phyloP scores from a whole-genome alignment of 2,329 filamentous ascomycete genomes.

The Ramularia endophylla region DNA sequence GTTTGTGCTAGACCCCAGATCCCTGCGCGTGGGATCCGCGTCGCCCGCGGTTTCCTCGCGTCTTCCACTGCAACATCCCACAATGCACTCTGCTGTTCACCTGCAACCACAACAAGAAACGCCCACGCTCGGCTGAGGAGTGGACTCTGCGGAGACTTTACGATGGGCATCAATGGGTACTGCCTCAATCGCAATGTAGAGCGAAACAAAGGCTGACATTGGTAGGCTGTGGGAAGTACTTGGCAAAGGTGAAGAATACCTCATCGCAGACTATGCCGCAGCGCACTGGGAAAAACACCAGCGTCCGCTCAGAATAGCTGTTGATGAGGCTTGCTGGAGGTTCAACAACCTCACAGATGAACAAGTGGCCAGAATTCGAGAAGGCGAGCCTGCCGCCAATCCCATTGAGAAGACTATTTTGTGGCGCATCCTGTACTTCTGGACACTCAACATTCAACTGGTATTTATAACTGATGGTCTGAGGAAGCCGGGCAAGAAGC shows the following conservation, averaged over 20 bases:
- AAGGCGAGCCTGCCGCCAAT: constrained; percentile 34
- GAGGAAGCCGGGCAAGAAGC: constrained; percentile 29
- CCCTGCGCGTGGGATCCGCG: too few relatives aligned
- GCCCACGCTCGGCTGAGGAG: too few relatives aligned
- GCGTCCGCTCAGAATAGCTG: constrained; percentile 36
- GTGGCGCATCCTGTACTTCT: constrained; percentile 39
- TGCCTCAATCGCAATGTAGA: neutral
- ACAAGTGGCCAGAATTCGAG: constrained; percentile 31
- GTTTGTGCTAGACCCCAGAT: too few relatives aligned
- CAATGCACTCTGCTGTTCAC: too few relatives aligned
- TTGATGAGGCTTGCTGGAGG: constrained; percentile 41
- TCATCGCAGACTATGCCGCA: constrained; percentile 35
- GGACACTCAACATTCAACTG: constrained; percentile 46
- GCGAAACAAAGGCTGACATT: constrained; percentile 3
- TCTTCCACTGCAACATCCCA: too few relatives aligned
- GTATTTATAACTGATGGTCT: constrained; percentile 53
- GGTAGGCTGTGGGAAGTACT: constrained; percentile 34
- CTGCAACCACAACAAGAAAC: too few relatives aligned
- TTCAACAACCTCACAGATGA: constrained; percentile 37
- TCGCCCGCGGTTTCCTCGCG: too few relatives aligned
- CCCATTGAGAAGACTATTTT: constrained; percentile 39
- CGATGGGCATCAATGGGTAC: constrained; percentile 16
- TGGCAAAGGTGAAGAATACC: constrained; percentile 30
- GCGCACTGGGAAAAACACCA: constrained; percentile 31
- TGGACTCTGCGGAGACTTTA: neutral